These are phyloP conservation scores for Aechmea fasciata DNA, from an alignment of 176 grass and related monocot species.

Conservation along the genomic window DNA sequence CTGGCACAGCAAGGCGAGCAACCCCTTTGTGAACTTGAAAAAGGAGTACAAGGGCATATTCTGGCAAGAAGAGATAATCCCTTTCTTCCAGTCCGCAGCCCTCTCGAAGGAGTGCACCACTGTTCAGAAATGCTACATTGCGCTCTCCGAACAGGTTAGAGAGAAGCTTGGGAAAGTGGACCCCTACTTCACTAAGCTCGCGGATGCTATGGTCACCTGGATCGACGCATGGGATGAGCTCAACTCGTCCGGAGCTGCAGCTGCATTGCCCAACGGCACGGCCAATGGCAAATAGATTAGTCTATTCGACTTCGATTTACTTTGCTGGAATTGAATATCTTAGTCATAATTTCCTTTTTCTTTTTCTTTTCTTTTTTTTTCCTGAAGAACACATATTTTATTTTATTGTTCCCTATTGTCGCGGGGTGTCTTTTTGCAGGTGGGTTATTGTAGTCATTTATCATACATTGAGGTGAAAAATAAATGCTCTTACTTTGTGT, in stretches of 20 bases:
- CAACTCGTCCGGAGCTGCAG: conserved; percentile 22
- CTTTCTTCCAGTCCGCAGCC: conserved; percentile 73
- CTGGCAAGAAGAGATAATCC: conserved; percentile 98
- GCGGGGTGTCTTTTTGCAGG: too few species aligned
- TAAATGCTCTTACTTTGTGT: too few species aligned
- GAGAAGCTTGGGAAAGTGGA: conserved; percentile 43
- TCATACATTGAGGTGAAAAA: too few species aligned
- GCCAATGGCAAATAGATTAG: background rate
- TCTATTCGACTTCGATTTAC: too few species aligned
- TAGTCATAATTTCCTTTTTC: too few species aligned
- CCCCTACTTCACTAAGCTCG: conserved; percentile 34
- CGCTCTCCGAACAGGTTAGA: conserved; percentile 60
- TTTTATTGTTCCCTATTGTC: too few species aligned
- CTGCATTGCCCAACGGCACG: background rate
- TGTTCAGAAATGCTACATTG: conserved; percentile 84
- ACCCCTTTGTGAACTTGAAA: conserved; percentile 93
- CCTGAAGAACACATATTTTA: too few species aligned
- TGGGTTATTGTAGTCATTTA: too few species aligned
- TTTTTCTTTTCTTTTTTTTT: too few species aligned
- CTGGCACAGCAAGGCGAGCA: conserved; percentile 99
- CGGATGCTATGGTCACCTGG: conserved; percentile 46
- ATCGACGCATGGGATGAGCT: conserved; percentile 47
- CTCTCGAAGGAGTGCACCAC: conserved; percentile 70
- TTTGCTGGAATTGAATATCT: too few species aligned
- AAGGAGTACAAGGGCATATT: conserved; percentile 99